phyloP scores from a whole-genome alignment of 2,329 filamentous ascomycete genomes.

The Alternaria alternata region DNA sequence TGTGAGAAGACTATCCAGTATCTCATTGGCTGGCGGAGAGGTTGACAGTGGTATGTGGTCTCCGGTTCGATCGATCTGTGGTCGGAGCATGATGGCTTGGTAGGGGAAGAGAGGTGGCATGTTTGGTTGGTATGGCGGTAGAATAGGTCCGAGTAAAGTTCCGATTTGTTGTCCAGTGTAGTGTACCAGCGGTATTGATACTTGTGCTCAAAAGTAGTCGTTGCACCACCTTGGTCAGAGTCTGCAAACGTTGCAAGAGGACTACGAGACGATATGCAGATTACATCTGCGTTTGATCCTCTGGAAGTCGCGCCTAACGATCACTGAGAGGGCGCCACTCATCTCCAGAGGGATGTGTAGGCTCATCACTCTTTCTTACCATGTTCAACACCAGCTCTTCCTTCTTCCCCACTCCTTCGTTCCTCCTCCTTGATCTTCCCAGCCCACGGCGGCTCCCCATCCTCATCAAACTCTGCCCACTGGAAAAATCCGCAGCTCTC shows the following conservation, averaged over 20 bases:
- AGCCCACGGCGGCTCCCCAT: slow-evolving; percentile 78
- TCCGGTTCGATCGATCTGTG: neutral
- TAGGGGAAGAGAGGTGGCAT: slow-evolving; percentile 11
- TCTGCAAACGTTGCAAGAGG: neutral
- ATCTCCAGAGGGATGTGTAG: no score
- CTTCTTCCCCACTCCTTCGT: neutral
- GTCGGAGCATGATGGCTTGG: neutral
- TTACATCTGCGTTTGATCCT: neutral
- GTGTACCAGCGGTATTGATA: neutral
- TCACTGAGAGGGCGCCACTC: neutral
- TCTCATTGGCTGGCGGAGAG: slow-evolving; percentile 1
- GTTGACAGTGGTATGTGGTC: neutral
- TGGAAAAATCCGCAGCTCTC: slow-evolving; percentile 51
- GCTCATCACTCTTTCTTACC: neutral
- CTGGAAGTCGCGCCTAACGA: neutral
- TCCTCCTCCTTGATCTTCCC: neutral
- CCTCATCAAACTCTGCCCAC: slow-evolving; percentile 61
- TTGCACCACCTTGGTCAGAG: neutral
- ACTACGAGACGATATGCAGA: neutral
- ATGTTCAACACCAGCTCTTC: neutral
- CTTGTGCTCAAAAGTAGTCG: neutral
- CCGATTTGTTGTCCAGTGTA: neutral
- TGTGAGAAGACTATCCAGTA: slow-evolving; percentile 10
- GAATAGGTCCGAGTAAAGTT: neutral
- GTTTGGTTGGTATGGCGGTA: neutral